Evolutionary conservation across 208 protist genomes (phyloP).

Genomic region (Leishmania tarentolae): DNA sequence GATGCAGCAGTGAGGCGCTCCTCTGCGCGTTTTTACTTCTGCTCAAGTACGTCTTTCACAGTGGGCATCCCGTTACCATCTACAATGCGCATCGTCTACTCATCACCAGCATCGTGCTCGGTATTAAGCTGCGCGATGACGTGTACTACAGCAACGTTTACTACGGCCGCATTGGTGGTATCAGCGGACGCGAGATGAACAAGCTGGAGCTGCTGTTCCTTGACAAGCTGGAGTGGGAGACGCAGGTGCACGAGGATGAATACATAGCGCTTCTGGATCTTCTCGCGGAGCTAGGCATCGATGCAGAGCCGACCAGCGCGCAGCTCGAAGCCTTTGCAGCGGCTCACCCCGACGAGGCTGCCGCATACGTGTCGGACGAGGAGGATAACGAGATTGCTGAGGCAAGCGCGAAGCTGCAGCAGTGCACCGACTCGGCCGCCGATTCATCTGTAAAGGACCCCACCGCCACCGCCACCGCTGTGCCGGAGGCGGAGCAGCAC

Average conservation of each 20-base stretch:
- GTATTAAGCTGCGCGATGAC: constrained; percentile 95
- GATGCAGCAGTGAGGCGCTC: constrained; percentile 84
- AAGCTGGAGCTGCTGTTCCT: constrained; percentile 91
- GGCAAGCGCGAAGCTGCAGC: constrained; percentile 14
- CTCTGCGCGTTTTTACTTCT: constrained; percentile 90
- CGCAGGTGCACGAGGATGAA: constrained; percentile 60
- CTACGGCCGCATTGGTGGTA: constrained; percentile 92
- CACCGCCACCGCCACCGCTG: not conserved
- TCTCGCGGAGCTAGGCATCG: constrained; percentile 31
- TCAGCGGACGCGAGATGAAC: constrained; percentile 88
- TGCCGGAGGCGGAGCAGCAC: constrained; percentile 9
- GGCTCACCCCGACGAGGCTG: constrained; percentile 28
- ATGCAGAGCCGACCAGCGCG: constrained; percentile 20
- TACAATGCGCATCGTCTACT: constrained; percentile 94
- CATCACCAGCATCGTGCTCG: constrained; percentile 88
- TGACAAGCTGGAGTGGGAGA: constrained; percentile 74
- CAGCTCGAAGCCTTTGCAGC: constrained; percentile 37
- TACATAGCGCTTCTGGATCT: constrained; percentile 54
- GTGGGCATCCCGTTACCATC: constrained; percentile 78
- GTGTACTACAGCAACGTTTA: constrained; percentile 93
- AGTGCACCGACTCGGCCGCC: not conserved
- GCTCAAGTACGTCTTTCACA: constrained; percentile 77
- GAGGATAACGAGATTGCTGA: constrained; percentile 29
- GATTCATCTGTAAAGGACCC: not conserved
- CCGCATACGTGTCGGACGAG: constrained; percentile 32